These are phyloP conservation scores for Lipomyces spencermartinsiae DNA, from an alignment of 805 yeast species.

Conservation along the genomic window DNA sequence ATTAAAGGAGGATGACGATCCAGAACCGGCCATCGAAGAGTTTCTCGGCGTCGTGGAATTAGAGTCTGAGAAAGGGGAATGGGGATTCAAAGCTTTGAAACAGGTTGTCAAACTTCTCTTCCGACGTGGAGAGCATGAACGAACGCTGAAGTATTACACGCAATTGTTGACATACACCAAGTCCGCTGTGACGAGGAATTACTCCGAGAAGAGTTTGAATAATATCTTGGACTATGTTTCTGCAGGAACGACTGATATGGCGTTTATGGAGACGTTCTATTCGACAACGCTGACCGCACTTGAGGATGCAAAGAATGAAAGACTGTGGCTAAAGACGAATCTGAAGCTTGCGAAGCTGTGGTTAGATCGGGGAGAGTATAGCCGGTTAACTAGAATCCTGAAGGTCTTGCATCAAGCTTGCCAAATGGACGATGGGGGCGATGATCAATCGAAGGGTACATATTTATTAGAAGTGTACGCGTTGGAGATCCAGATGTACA, in stretches of 20 bases:
- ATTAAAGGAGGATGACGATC: constrained; percentile 46
- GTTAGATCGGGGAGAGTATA: constrained; percentile 41
- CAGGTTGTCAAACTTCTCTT: constrained; percentile 48
- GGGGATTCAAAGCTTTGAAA: constrained; percentile 48
- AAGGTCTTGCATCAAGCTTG: constrained; percentile 37
- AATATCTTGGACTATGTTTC: constrained; percentile 45
- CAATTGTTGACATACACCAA: constrained; percentile 37
- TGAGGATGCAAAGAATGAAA: constrained; percentile 40
- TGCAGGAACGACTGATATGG: constrained; percentile 35
- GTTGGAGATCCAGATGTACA: constrained; percentile 62
- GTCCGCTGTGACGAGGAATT: constrained; percentile 43
- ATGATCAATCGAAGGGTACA: constrained; percentile 41
- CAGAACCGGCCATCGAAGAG: constrained; percentile 43
- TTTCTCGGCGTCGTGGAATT: constrained; percentile 42
- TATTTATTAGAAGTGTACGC: constrained; percentile 68
- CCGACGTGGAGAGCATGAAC: constrained; percentile 31
- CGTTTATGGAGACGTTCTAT: constrained; percentile 43
- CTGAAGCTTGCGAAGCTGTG: constrained; percentile 46
- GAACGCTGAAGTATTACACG: constrained; percentile 39
- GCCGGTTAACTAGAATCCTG: constrained; percentile 30
- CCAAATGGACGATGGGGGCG: constrained; percentile 38
- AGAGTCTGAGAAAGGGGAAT: constrained; percentile 41
- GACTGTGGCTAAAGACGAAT: constrained; percentile 45
- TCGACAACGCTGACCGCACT: constrained; percentile 41
- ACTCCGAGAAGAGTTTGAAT: constrained; percentile 47